Conservation (phyloP, 352 stramenopile genomes). For the Pythium rishiriense region DNA sequence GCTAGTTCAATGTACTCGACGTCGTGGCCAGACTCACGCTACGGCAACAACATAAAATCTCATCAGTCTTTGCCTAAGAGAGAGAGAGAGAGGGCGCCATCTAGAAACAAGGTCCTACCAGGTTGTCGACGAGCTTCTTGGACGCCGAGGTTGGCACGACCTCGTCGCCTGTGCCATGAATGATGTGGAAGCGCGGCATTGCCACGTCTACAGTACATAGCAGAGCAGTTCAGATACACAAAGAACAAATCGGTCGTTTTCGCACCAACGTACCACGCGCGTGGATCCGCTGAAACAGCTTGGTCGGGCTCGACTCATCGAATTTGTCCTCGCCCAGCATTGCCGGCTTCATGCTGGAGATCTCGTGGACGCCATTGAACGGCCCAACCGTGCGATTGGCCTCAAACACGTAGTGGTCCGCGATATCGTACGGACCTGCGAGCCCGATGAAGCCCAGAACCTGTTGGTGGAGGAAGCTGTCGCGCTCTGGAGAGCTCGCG, state of each 20-base stretch:
- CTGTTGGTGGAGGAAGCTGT: constrained; percentile 16
- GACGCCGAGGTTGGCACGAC: constrained; percentile 63
- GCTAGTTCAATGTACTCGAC: constrained; percentile 44
- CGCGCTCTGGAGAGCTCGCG: not conserved
- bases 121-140: constrained; percentile 42
- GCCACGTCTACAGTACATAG: constrained; percentile 24
- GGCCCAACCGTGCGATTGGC: constrained; percentile 53
- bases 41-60: constrained; percentile 6
- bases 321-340: constrained; percentile 69
- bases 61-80: not conserved
- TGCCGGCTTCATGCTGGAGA: constrained; percentile 77
- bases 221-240: not conserved
- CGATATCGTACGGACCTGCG: constrained; percentile 68
- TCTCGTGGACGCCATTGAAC: constrained; percentile 56
- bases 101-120: constrained; percentile 37
- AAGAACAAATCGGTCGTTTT: not conserved
- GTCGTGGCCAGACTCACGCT: constrained; percentile 44
- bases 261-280: constrained; percentile 15
- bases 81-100: not conserved
- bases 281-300: constrained; percentile 33
- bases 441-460: constrained; percentile 69
- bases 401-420: constrained; percentile 75
- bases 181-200: constrained; percentile 53
- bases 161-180: constrained; percentile 63
- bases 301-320: constrained; percentile 46